Base-by-base conservation (phyloP, 768 basidiomycete genomes). In the Tylopilus sp. region DNA sequence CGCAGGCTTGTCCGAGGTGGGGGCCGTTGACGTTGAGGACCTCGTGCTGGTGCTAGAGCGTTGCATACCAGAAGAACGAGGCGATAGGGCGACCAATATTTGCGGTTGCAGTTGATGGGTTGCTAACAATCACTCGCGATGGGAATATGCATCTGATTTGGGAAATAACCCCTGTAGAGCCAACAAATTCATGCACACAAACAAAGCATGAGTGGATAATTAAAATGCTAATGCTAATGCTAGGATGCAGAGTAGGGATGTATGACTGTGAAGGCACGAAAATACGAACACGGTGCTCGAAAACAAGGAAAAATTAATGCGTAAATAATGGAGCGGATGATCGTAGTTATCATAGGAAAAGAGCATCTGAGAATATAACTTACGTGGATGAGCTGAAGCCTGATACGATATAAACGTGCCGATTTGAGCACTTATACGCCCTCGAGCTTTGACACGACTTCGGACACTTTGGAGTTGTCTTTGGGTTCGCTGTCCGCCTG, bases 391-490 rank as follows among this genome's bases (percentile, higher is more conserved):
- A n/a, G n/a, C n/a, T n/a, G n/a, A n/a, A n/a, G n/a, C n/a, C n/a
- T n/a, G n/a, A n/a, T n/a, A n/a, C n/a, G n/a, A n/a, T n/a, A n/a
- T n/a, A n/a, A n/a, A n/a, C 18, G 44, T 28, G 28, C 28, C 11
- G 28, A 28, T 28, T n/a, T n/a, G 28, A 28, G 28, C 28, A 10
- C 46, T 33, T 60, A 69, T 18, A 56, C 48, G 13, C 58, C 65
- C 47, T 69, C 69, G n/a, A 65, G 59, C 44, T 52, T 65, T 25
- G 59, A 57, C 35, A 74, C 71, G 36, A 64, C 61, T 10, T 59
- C 62, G 55, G 77, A 78, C 31, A 76, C 69, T 57, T 67, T 74
- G 21, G 81, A 82, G 57, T 77, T 78, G 61, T 86, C 84, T 59
- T 69, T 71, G 50, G 69, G 67, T n/a, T 66, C 68, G 26, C 73